A percentile compares a stretch with the other conserved stretches of the same genome.
Evolutionary conservation across 805 yeast genomes (phyloP).

Genomic region (Zygosaccharomyces bisporus): DNA sequence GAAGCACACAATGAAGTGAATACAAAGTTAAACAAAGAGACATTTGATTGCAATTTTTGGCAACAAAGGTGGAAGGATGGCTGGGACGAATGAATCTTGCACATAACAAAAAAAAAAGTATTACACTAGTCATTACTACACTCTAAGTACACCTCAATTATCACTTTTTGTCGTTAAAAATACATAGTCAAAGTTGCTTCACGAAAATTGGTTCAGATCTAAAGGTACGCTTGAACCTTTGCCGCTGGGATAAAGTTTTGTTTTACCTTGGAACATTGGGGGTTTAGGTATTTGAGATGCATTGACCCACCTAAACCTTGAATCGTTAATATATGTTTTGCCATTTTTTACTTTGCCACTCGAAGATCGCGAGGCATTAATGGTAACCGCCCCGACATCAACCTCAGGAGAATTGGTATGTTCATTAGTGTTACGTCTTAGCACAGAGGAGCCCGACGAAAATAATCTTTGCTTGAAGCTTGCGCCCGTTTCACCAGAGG

Average conservation of each 20-base stretch:
- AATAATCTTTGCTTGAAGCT: conserved; percentile 31
- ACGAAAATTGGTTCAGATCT: conserved; percentile 45
- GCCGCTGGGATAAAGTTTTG: conserved; percentile 90
- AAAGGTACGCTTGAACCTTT: conserved; percentile 90
- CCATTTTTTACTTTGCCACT: conserved; percentile 29
- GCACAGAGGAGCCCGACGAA: conserved; percentile 28
- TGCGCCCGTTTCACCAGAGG: conserved; percentile 12
- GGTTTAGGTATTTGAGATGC: conserved; percentile 77
- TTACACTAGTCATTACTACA: not conserved
- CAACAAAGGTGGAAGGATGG: conserved; percentile 93
- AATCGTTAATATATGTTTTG: conserved; percentile 57
- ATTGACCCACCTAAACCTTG: conserved; percentile 65
- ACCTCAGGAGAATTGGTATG: conserved; percentile 26
- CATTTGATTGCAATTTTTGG: conserved; percentile 87
- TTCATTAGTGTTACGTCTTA: conserved; percentile 29
- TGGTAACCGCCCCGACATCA: conserved; percentile 25
- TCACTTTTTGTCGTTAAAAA: conserved; percentile 3
- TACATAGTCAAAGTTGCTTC: conserved; percentile 1
- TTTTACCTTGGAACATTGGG: conserved; percentile 65
- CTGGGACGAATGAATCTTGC: conserved; percentile 50
- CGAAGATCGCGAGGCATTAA: conserved; percentile 26
- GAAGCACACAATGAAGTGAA: conserved; percentile 96
- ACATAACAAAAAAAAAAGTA: conserved; percentile 1
- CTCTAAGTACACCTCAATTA: not conserved
- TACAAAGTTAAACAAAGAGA: conserved; percentile 75